These are phyloP conservation scores for Globisporangium spiculum DNA, from an alignment of 352 stramenopile genomes.

Conservation along the genomic window DNA sequence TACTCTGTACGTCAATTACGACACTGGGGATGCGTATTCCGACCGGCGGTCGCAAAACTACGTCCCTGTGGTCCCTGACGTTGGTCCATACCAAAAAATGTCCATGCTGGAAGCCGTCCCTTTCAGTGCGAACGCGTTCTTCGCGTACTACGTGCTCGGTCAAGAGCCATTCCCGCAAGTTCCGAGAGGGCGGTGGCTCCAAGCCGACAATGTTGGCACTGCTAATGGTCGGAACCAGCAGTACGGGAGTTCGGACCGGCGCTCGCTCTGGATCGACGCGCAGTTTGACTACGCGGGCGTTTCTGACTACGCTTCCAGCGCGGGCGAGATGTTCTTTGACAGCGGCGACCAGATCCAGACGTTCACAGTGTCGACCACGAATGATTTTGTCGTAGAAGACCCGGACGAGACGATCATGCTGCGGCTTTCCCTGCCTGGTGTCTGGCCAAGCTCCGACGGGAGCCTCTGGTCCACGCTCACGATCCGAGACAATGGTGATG, in stretches of 20 bases:
- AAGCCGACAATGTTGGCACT: conserved; percentile 66
- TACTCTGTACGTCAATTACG: conserved; percentile 63
- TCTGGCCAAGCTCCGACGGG: conserved; percentile 89
- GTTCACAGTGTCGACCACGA: conserved; percentile 84
- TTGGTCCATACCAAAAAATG: conserved; percentile 65
- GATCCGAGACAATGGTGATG: conserved; percentile 92
- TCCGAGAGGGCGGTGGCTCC: conserved; percentile 51
- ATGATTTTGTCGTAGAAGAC: conserved; percentile 89
- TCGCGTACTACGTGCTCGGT: conserved; percentile 45
- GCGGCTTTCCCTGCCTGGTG: conserved; percentile 88
- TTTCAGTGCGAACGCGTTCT: conserved; percentile 43
- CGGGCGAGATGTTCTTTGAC: conserved; percentile 67
- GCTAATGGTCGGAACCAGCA: conserved; percentile 87
- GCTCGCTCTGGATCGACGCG: conserved; percentile 73
- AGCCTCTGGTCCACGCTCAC: conserved; percentile 84
- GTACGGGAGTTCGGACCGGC: conserved; percentile 84
- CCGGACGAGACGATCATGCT: conserved; percentile 90
- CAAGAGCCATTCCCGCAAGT: conserved; percentile 82
- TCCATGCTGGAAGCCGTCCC: conserved; percentile 56
- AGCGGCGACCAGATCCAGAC: conserved; percentile 38
- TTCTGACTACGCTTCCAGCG: conserved; percentile 85
- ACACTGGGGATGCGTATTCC: conserved; percentile 73
- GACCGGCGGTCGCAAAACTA: conserved; percentile 50
- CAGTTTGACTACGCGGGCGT: conserved; percentile 88
- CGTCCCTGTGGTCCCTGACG: conserved; percentile 33